phyloP scores from a whole-genome alignment of 1,284 basidiomycete species.

The Macrocybe sp. region DNA sequence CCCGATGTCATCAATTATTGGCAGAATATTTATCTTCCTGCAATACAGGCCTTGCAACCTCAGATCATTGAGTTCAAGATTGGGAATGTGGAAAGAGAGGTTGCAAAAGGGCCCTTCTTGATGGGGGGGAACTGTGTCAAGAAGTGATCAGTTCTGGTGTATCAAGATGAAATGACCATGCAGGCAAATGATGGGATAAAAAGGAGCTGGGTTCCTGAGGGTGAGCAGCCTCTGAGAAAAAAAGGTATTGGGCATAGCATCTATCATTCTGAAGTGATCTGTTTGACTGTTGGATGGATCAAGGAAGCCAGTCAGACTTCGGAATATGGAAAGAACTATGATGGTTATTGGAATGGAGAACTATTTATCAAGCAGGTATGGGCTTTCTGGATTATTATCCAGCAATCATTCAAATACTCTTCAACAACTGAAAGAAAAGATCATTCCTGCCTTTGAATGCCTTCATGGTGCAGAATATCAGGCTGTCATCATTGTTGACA shows the following conservation, averaged over 20 bases:
- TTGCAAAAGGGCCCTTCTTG: background rate
- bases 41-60: conserved; percentile 13
- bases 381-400: too few relatives aligned
- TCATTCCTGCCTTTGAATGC: too few relatives aligned
- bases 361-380: too few relatives aligned
- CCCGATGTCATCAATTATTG: conserved; percentile 27
- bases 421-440: too few relatives aligned
- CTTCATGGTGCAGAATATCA: too few relatives aligned
- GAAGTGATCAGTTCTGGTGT: background rate
- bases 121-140: background rate
- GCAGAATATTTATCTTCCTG: conserved; percentile 21
- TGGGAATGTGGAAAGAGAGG: background rate
- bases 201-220: background rate
- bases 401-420: too few relatives aligned
- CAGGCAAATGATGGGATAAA: background rate
- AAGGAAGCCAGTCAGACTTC: conserved; percentile 2
- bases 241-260: background rate
- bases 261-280: conserved; percentile 1
- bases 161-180: background rate
- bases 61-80: background rate
- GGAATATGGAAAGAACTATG: conserved; percentile 4
- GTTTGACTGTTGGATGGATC: conserved; percentile 1
- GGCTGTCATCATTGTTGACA: background rate
- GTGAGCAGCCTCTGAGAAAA: conserved; percentile 1
- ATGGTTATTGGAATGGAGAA: too few relatives aligned